phyloP scores from a whole-genome alignment of 805 yeast species.

The Myxozyma udenii region DNA sequence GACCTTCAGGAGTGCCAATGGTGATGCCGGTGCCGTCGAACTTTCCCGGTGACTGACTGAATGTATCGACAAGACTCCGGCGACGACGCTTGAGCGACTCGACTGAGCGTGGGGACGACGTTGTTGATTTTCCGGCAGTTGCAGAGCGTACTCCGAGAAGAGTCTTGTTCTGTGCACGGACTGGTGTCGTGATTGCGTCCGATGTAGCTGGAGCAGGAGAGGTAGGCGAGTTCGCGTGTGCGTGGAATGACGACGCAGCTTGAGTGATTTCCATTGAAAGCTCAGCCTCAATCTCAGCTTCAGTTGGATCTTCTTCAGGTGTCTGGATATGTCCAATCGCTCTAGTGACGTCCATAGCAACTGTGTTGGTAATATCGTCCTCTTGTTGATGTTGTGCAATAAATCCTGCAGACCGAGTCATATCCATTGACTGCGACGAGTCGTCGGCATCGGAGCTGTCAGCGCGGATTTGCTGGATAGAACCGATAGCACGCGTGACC shows the following conservation, averaged over 20 bases:
- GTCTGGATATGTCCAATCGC: slow-evolving; percentile 25
- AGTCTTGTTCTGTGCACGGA: not conserved
- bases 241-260: not conserved
- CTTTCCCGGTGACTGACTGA: not conserved
- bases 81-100: not conserved
- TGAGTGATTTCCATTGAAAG: slow-evolving; percentile 6
- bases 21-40: slow-evolving; percentile 19
- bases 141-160: not conserved
- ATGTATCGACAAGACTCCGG: slow-evolving; percentile 16
- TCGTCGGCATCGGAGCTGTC: not conserved
- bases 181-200: not conserved
- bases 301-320: not conserved
- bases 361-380: slow-evolving; percentile 11
- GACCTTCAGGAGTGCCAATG: slow-evolving; percentile 26
- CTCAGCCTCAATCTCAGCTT: not conserved
- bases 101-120: not conserved
- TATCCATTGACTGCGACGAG: not conserved
- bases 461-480: not conserved
- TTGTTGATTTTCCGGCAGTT: not conserved
- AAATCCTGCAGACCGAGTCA: not conserved
- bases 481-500: slow-evolving; percentile 15
- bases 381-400: too few relatives aligned
- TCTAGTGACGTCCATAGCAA: slow-evolving; percentile 28
- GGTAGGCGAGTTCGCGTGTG: not conserved
- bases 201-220: not conserved